Evolutionary conservation across 139 green algal genomes (phyloP).

Genomic region (Chlorella sp.): DNA sequence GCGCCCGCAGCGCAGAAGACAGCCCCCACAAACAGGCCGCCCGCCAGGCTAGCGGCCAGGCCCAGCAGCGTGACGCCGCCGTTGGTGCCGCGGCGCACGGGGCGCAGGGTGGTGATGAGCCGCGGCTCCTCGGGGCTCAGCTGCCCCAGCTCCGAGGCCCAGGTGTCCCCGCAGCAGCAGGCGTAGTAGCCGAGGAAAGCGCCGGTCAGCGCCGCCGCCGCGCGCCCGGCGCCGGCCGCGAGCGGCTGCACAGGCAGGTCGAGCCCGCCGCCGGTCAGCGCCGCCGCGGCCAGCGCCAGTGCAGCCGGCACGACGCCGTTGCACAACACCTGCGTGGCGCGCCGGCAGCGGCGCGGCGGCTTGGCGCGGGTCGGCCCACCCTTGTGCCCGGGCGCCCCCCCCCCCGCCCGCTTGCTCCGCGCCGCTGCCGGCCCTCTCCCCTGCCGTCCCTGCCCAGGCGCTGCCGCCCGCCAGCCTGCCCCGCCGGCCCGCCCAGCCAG

Average conservation of each 20-base stretch:
- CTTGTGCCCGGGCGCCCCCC: too few species aligned
- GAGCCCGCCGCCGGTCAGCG: constrained; percentile 9
- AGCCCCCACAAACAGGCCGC: constrained; percentile 79
- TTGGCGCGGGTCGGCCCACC: too few species aligned
- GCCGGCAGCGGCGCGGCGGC: too few species aligned
- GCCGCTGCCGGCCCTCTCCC: too few species aligned
- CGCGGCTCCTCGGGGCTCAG: constrained; percentile 66
- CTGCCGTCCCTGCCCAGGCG: too few species aligned
- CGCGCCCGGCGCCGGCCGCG: not conserved
- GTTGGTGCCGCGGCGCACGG: constrained; percentile 82
- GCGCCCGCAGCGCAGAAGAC: not conserved
- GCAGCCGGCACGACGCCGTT: constrained; percentile 45
- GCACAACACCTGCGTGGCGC: constrained; percentile 33
- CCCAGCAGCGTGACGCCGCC: constrained; percentile 85
- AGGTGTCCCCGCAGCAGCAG: constrained; percentile 94
- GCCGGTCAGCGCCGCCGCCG: constrained; percentile 4
- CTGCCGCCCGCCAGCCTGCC: too few species aligned
- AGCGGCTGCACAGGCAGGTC: not conserved
- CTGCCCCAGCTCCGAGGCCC: constrained; percentile 90
- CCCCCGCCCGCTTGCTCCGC: too few species aligned
- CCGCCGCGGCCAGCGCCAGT: constrained; percentile 18
- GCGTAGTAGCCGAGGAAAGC: constrained; percentile 86
- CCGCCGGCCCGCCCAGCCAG: too few species aligned
- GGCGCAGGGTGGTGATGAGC: constrained; percentile 84
- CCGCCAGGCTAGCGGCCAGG: constrained; percentile 65